These are phyloP conservation scores for Talaromyces sp. DNA, from an alignment of 2,329 filamentous ascomycete genomes.

Conservation along the genomic window DNA sequence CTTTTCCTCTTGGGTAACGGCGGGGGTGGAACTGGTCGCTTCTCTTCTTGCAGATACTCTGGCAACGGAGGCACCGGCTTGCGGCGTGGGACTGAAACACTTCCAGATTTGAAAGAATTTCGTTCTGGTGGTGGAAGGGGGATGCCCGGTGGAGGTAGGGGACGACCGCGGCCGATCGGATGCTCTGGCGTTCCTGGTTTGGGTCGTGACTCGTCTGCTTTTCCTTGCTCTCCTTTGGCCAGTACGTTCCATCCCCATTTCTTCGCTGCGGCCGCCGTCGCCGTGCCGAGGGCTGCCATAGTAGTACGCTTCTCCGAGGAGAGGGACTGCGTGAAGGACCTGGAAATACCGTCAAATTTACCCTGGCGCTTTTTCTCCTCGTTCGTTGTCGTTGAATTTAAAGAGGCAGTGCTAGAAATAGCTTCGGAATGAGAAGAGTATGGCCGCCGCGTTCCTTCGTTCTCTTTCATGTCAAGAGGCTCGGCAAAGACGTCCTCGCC, in stretches of 20 bases:
- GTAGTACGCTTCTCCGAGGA: slow-evolving; percentile 33
- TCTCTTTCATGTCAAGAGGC: slow-evolving; percentile 26
- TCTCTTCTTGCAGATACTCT: slow-evolving; percentile 25
- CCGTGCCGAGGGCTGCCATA: slow-evolving; percentile 41
- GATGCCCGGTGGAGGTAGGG: slow-evolving; percentile 72
- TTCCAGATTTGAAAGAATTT: slow-evolving; percentile 49
- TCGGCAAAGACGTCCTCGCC: slow-evolving; percentile 46
- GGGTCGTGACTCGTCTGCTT: slow-evolving; percentile 31
- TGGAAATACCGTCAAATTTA: slow-evolving; percentile 25
- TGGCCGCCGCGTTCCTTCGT: slow-evolving; percentile 16
- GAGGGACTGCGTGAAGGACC: slow-evolving; percentile 19
- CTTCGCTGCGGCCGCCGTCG: slow-evolving; percentile 52
- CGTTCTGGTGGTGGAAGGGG: slow-evolving; percentile 67
- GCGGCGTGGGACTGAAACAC: slow-evolving; percentile 56
- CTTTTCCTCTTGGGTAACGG: slow-evolving; percentile 46
- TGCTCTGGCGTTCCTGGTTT: slow-evolving; percentile 48
- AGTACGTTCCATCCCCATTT: slow-evolving; percentile 54
- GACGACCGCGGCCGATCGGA: slow-evolving; percentile 77
- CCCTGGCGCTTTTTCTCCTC: slow-evolving; percentile 23
- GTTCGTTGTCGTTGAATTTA: neutral
- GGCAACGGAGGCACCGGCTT: slow-evolving; percentile 54
- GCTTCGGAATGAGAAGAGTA: slow-evolving; percentile 22
- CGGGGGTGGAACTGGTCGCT: slow-evolving; percentile 38
- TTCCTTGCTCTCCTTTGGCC: slow-evolving; percentile 34
- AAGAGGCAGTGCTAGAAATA: slow-evolving; percentile 13